Evolutionary conservation across 2,329 filamentous ascomycete genomes (phyloP).

Genomic region (Ceratocystis cacaofunesta): DNA sequence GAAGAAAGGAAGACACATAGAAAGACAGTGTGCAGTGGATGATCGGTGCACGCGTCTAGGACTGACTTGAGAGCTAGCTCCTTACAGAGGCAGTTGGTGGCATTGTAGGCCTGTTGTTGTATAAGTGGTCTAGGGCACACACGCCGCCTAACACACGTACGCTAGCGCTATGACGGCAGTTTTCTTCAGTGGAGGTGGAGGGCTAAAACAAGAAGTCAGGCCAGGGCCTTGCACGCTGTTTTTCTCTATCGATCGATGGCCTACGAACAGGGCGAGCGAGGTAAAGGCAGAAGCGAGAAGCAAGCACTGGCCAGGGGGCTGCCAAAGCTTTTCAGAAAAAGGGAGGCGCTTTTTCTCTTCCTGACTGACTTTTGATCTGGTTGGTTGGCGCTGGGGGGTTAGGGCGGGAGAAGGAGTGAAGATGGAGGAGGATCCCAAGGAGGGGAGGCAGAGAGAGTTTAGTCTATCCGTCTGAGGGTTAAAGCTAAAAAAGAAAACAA

Average conservation of each 20-base stretch:
- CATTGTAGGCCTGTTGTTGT: no score
- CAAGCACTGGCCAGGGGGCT: background rate
- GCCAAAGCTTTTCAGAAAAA: background rate
- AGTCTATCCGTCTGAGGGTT: no score
- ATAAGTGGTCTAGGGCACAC: no score
- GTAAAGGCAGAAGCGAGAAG: background rate
- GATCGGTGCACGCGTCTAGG: no score
- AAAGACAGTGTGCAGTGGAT: no score
- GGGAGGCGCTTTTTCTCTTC: background rate
- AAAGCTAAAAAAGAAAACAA: slow-evolving; percentile 4
- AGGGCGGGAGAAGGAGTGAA: background rate
- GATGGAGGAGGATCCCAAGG: background rate
- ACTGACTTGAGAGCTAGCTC: no score
- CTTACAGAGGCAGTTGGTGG: no score
- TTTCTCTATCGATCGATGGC: background rate
- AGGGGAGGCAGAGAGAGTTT: background rate
- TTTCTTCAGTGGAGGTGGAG: background rate
- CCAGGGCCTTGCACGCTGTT: background rate
- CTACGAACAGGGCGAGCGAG: background rate
- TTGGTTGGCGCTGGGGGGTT: background rate
- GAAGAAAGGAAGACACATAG: background rate
- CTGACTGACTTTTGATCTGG: background rate
- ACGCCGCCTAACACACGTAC: no score
- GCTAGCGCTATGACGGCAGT: background rate
- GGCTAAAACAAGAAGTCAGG: background rate